Base-by-base conservation (phyloP, 2,329 filamentous ascomycete species). In the Trichoderma semiorbis region DNA sequence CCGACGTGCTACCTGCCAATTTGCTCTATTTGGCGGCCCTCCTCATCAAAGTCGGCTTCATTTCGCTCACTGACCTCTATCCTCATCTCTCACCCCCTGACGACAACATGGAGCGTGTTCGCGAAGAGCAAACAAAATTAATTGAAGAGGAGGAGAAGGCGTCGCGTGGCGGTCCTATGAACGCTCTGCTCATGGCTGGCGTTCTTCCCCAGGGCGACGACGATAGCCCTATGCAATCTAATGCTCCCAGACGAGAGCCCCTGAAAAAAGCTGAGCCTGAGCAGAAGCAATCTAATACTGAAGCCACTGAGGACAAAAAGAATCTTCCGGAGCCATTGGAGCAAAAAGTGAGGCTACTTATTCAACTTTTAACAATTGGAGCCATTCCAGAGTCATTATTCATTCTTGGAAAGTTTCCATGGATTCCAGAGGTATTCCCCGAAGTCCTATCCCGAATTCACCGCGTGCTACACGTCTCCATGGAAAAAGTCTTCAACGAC, bases 41-140 rank as follows among this genome's bases (percentile, higher is more conserved):
- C 39, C 88, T 99, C 34, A 95, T 99, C 82, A 99, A 99, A 82
- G 93, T 98, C 75, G 97, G 96, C 1, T 99, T 99, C 80, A 93
- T 99, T 72, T 98, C 96, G 1, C 84, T 99, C 7, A 88, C 90
- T 67, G 96, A 99, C 78, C 85, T 99, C 1, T 98, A 97, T 79
- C 91, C 94, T 18, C 96, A 99, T 79, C 87, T 99, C 1, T 97
- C 94, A 84, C 94, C 96, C 8, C 84, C 88, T 0, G 96, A 98
- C 75, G 90, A 93, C 36, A 86, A 90, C 5, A 98, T 99, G 95
- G 88, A 92, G 50, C 85, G 84, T 7, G 85, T 97, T 66, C 91
- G 89, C 74, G 86, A 89, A 53, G 89, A 90, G 75, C 90, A 93
- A 73, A 84, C 91, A 79, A 91, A 92, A 76, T 93, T 94, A 78